These are phyloP conservation scores for Eucommia ulmoides DNA, from an alignment of 257 asterid genomes.

Conservation along the genomic window DNA sequence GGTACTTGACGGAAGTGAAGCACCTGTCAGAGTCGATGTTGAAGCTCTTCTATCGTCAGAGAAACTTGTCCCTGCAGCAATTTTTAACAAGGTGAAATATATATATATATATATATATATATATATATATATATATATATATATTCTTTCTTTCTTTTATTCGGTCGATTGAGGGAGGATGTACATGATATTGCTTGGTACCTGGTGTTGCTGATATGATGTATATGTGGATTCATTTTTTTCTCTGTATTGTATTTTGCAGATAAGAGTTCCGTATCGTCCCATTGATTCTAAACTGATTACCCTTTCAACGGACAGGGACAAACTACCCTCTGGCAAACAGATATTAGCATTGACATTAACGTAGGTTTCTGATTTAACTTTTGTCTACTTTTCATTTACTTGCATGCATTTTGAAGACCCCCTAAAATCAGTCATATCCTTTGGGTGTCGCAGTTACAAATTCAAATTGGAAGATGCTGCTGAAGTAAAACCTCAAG, in stretches of 20 bases:
- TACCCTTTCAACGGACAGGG: conserved; percentile 76
- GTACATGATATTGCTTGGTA: too few relatives aligned
- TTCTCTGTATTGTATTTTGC: conserved; percentile 21
- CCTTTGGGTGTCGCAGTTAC: conserved; percentile 52
- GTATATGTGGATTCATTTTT: too few relatives aligned
- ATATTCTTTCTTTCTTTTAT: too few relatives aligned
- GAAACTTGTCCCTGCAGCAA: conserved; percentile 77
- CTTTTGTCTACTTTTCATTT: conserved; percentile 4
- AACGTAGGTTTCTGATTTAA: conserved; percentile 44
- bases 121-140: too few relatives aligned
- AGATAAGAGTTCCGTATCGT: conserved; percentile 81
- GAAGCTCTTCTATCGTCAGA: conserved; percentile 81
- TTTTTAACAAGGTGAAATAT: conserved; percentile 58
- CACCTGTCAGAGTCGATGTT: conserved; percentile 76
- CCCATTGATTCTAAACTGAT: conserved; percentile 74
- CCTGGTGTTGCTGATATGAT: too few relatives aligned
- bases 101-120: too few relatives aligned
- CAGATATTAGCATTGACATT: conserved; percentile 65
- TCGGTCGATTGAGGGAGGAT: too few relatives aligned
- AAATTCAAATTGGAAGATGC: conserved; percentile 82
- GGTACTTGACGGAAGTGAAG: conserved; percentile 88
- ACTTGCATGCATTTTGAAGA: not conserved
- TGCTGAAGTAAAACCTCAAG: conserved; percentile 75
- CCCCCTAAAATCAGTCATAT: conserved; percentile 14
- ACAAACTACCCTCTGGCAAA: conserved; percentile 87